A percentile compares a stretch with the other conserved stretches of the same genome.
phyloP scores from a whole-genome alignment of 2,329 filamentous ascomycete species.

The Cercospora sp. region DNA sequence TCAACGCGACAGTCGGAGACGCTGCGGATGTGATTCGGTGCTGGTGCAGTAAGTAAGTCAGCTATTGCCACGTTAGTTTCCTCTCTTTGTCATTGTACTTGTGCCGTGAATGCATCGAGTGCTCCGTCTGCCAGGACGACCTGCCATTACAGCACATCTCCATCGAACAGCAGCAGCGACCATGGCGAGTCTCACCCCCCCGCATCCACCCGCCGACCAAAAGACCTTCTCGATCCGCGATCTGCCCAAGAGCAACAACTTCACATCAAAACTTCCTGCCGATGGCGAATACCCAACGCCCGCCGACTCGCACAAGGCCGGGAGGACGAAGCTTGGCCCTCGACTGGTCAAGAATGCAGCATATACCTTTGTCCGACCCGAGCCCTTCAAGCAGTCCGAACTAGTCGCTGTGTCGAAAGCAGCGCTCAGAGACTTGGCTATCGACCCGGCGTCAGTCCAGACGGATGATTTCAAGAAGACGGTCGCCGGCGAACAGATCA shows the following conservation, averaged over 20 bases:
- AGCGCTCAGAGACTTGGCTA: constrained; percentile 78
- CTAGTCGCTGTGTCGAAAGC: constrained; percentile 77
- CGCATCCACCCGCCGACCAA: constrained; percentile 28
- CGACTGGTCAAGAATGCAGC: constrained; percentile 81
- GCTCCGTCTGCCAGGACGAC: constrained; percentile 17
- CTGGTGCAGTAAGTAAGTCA: neutral
- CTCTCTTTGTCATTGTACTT: neutral
- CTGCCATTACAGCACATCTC: constrained; percentile 23
- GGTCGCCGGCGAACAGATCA: constrained; percentile 78
- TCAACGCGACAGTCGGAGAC: neutral
- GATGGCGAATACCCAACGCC: constrained; percentile 81
- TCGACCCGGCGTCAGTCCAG: constrained; percentile 66
- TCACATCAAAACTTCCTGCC: constrained; percentile 68
- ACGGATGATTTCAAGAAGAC: constrained; percentile 74
- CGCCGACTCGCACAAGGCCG: constrained; percentile 74
- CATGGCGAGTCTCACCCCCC: constrained; percentile 48
- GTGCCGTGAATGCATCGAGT: constrained; percentile 26
- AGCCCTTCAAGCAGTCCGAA: constrained; percentile 69
- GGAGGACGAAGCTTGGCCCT: constrained; percentile 73
- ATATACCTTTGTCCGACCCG: constrained; percentile 88
- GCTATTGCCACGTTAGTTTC: constrained; percentile 5
- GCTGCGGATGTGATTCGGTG: neutral
- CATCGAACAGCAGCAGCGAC: constrained; percentile 40
- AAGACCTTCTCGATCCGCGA: constrained; percentile 47
- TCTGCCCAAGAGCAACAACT: constrained; percentile 64